A percentile compares a stretch with the other conserved stretches of the same genome.
These are phyloP conservation scores for Dispira simplex DNA, from an alignment of 192 early-diverging fungal genomes.

Conservation along the genomic window DNA sequence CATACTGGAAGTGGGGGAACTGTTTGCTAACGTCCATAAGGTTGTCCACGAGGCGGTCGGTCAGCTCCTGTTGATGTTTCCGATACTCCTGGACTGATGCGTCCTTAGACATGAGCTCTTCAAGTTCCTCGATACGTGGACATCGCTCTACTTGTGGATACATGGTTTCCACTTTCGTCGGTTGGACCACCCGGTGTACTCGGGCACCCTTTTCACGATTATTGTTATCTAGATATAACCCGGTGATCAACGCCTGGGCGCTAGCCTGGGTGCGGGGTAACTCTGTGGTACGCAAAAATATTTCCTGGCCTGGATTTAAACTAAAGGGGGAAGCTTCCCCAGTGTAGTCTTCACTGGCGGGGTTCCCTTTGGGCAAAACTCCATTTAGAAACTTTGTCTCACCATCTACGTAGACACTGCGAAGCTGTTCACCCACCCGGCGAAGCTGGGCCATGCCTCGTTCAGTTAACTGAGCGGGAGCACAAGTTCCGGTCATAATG, in stretches of 20 bases:
- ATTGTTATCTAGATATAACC: neutral
- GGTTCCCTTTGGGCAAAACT: no score
- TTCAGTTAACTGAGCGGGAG: no score
- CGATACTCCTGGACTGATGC: neutral
- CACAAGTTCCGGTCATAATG: no score
- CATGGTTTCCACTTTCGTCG: neutral
- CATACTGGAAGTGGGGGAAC: neutral
- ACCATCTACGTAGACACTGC: no score
- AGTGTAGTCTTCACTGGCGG: no score
- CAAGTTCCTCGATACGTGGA: neutral
- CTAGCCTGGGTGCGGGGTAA: neutral
- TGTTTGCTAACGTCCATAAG: neutral
- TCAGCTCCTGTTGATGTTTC: neutral
- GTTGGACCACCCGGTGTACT: neutral
- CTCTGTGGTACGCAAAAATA: neutral
- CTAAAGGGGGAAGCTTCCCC: neutral
- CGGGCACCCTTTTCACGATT: neutral
- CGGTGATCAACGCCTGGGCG: neutral
- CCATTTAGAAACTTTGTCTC: no score
- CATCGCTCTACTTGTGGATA: neutral
- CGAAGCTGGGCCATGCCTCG: no score
- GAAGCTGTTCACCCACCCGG: no score
- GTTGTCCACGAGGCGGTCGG: neutral
- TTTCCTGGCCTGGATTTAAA: neutral
- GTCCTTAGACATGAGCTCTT: neutral